phyloP scores from a whole-genome alignment of 306 rosid genomes.

The Argentina anserina region DNA sequence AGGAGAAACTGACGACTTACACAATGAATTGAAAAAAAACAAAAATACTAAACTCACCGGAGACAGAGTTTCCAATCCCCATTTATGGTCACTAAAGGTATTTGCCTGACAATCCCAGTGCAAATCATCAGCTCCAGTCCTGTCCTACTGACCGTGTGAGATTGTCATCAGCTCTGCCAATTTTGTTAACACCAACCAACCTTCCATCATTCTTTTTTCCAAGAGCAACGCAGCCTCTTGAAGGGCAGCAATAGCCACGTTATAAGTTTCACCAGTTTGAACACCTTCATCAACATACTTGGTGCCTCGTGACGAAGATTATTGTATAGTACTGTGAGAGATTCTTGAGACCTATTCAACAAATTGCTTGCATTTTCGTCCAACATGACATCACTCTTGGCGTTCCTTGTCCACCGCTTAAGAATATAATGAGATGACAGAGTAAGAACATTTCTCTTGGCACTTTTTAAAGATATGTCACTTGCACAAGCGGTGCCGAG shows the following conservation, averaged over 20 bases:
- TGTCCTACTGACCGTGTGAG: too few relatives aligned
- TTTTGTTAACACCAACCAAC: neutral
- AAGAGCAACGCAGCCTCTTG: slow-evolving; percentile 29
- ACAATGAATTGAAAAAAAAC: neutral
- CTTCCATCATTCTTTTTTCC: slow-evolving; percentile 15
- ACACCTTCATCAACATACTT: slow-evolving; percentile 33
- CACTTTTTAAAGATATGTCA: slow-evolving; percentile 36
- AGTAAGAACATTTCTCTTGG: slow-evolving; percentile 38
- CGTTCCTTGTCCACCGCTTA: slow-evolving; percentile 38
- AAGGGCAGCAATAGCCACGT: slow-evolving; percentile 22
- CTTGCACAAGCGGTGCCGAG: slow-evolving; percentile 36
- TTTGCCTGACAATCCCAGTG: slow-evolving; percentile 13
- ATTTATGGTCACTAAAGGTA: slow-evolving; percentile 3
- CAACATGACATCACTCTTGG: slow-evolving; percentile 35
- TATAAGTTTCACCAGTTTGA: slow-evolving; percentile 19
- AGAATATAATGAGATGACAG: slow-evolving; percentile 32
- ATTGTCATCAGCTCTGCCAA: slow-evolving; percentile 8
- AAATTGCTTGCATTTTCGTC: slow-evolving; percentile 21
- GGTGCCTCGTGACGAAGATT: slow-evolving; percentile 30
- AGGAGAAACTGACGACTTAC: neutral
- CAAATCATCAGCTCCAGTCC: too few relatives aligned
- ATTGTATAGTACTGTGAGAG: slow-evolving; percentile 20
- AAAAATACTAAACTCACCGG: slow-evolving; percentile 26
- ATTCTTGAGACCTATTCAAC: slow-evolving; percentile 23
- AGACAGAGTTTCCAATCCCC: slow-evolving; percentile 12